Evolutionary conservation across 1,284 basidiomycete genomes (phyloP).

Genomic region (Tetrapyrgos nigripes): DNA sequence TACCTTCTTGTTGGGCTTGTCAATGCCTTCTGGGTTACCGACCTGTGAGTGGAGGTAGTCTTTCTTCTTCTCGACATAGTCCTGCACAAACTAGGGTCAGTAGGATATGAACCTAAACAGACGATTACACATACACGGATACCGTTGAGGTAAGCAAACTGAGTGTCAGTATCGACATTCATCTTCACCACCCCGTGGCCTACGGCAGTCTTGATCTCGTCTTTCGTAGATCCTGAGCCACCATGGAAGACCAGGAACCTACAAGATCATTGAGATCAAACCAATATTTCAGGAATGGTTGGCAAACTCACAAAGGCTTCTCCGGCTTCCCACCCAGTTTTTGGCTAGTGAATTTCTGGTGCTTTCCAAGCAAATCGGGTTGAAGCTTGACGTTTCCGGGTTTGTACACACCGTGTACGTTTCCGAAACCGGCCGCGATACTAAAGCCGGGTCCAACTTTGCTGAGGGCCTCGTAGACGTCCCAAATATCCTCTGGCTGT

Average conservation of each 20-base stretch:
- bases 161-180: conserved; percentile 96
- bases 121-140: conserved; percentile 68
- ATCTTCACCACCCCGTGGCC: conserved; percentile 95
- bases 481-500: conserved; percentile 96
- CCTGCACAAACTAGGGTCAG: conserved; percentile 42
- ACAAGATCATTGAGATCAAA: conserved; percentile 9
- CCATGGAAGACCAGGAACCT: conserved; percentile 99
- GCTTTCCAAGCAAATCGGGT: conserved; percentile 92
- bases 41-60: conserved; percentile 89
- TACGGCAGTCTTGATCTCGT: conserved; percentile 96
- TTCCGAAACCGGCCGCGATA: conserved; percentile 96
- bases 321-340: conserved; percentile 73
- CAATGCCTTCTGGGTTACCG: conserved; percentile 92
- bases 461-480: conserved; percentile 87
- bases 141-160: conserved; percentile 91
- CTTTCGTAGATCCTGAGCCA: conserved; percentile 96
- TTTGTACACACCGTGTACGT: conserved; percentile 97
- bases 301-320: conserved; percentile 78
- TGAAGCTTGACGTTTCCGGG: conserved; percentile 93
- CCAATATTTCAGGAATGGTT: background rate
- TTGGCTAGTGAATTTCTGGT: conserved; percentile 82
- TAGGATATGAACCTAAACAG: conserved; percentile 3
- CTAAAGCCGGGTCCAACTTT: conserved; percentile 94
- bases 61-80: conserved; percentile 86
- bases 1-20: conserved; percentile 99